phyloP scores from a whole-genome alignment of 1,139 yeast species.

The Suhomyces choctaworum region DNA sequence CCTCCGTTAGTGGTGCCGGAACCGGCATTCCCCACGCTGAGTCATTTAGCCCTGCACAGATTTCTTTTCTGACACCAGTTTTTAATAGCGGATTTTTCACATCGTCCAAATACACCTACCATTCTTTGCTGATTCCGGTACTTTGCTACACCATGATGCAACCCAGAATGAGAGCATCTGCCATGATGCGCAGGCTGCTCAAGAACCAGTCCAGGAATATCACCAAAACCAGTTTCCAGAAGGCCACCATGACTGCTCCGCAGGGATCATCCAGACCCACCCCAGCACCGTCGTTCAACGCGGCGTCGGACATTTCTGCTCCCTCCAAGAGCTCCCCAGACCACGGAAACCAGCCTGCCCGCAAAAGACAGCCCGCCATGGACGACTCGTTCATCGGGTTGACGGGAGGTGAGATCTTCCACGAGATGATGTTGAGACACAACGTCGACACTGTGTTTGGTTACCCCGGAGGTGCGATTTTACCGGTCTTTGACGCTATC shows the following conservation, averaged over 20 bases:
- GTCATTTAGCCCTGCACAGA: slow-evolving; percentile 5
- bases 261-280: slow-evolving; percentile 28
- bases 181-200: slow-evolving; percentile 13
- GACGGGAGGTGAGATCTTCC: slow-evolving; percentile 96
- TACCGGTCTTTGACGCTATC: slow-evolving; percentile 97
- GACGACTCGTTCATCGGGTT: slow-evolving; percentile 91
- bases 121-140: slow-evolving; percentile 1
- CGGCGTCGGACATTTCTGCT: slow-evolving; percentile 12
- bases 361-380: slow-evolving; percentile 40
- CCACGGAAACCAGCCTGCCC: slow-evolving; percentile 19
- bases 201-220: slow-evolving; percentile 25
- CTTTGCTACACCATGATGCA: slow-evolving; percentile 10
- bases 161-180: slow-evolving; percentile 10
- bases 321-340: slow-evolving; percentile 2
- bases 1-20: slow-evolving; percentile 7
- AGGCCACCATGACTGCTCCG: slow-evolving; percentile 36
- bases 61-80: slow-evolving; percentile 4
- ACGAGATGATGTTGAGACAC: slow-evolving; percentile 97
- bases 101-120: neutral
- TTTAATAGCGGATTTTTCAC: slow-evolving; percentile 9
- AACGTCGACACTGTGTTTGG: slow-evolving; percentile 93
- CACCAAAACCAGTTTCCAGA: slow-evolving; percentile 33
- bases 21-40: slow-evolving; percentile 13
- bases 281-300: slow-evolving; percentile 29
- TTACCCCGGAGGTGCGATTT: slow-evolving; percentile 97